phyloP scores from a whole-genome alignment of 202 grass and related monocot genomes.

The Panicum hallii region DNA sequence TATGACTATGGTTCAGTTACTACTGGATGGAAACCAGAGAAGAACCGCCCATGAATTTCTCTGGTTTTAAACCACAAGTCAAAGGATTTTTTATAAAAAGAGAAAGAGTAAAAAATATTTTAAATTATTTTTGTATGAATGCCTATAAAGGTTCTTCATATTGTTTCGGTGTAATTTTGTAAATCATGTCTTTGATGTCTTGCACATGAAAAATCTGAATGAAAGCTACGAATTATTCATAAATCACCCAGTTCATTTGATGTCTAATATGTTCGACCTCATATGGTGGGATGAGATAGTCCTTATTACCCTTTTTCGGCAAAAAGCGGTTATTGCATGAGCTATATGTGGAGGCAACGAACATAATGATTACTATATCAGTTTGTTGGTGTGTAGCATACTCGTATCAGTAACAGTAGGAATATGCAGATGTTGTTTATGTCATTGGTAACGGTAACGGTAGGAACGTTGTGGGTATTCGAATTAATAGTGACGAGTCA shows the following conservation, averaged over 20 bases:
- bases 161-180: neutral
- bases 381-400: neutral
- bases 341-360: too few relatives aligned
- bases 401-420: neutral
- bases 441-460: too few relatives aligned
- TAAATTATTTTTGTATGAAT: too few relatives aligned
- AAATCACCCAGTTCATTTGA: neutral
- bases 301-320: neutral
- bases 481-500: neutral
- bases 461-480: neutral
- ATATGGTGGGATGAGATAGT: neutral
- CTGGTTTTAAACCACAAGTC: neutral
- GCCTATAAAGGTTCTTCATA: too few relatives aligned
- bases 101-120: too few relatives aligned
- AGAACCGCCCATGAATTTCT: too few relatives aligned
- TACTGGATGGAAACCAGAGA: neutral
- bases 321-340: neutral
- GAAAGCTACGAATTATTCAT: neutral
- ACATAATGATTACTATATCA: neutral
- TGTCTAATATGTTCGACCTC: neutral
- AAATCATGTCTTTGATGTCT: neutral
- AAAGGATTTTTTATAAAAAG: neutral
- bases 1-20: neutral
- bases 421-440: neutral
- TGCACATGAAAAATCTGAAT: neutral